Evolutionary conservation across 495 filamentous ascomycete species (phyloP), one percentile per base, ranked within the genome.

Genomic region (Penicillium parvum): DNA sequence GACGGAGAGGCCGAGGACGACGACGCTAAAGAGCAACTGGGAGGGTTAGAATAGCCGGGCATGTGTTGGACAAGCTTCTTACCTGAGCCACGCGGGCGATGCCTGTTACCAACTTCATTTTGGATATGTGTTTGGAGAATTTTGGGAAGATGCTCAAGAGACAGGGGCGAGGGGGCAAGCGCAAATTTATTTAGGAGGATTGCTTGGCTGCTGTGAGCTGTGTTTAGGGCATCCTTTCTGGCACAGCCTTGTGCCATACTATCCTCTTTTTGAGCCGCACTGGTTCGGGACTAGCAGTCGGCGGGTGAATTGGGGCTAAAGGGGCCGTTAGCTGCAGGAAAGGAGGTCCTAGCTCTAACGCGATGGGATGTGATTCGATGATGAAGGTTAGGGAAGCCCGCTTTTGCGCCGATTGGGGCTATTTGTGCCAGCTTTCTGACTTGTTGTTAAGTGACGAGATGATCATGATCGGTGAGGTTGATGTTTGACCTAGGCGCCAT

Each of bases 1-100:
- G 2, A 73, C 58, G 1, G 75, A 71, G 26, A 79, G 58, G 20
- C 61, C 70, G 21, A 80, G 61, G 42, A 77, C 57, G 9, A 74
- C 53, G 21, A 70, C 43, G 6, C 62, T 51, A 50, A 73, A 73
- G 26, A 78, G 22, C 45, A 71, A 39, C 71, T 78, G 27, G 5
- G 10, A 20, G 20, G 2, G 21, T 49, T 40, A 49, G 27, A 7
- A 17, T 28, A 20, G n/a, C 7, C 9, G 11, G 7, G 8, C 6
- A 7, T 33, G 0, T 12, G 10, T 30, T 10, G 5, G 15, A n/a
- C 3, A 12, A n/a, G 6, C 18, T 7, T 21, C 27, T 20, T 11
- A 40, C 46, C 40, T 49, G 46, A 12, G 41, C 29, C 11, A 16
- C 20, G 8, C 46, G 40, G 1, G 40, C 28, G 23, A 43, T 44